Evolutionary conservation across 2,329 filamentous ascomycete species (phyloP).

Genomic region (Cladorrhinum sp.): DNA sequence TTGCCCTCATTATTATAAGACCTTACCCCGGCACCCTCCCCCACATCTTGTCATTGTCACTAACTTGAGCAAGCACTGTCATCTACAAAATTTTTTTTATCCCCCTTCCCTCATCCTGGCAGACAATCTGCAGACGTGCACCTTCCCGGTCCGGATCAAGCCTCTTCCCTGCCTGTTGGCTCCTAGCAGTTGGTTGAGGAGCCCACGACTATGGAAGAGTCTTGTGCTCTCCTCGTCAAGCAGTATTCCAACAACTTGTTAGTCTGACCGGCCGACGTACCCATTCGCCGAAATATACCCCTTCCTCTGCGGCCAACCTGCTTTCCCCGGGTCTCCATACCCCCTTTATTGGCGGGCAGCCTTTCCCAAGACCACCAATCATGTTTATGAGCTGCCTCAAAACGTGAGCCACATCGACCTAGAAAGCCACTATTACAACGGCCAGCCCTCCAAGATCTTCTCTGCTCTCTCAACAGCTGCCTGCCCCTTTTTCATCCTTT

Average conservation of each 20-base stretch:
- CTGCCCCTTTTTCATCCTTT: conserved; percentile 28
- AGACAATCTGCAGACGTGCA: conserved; percentile 22
- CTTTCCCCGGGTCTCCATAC: conserved; percentile 28
- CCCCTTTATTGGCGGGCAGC: conserved; percentile 41
- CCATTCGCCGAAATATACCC: conserved; percentile 31
- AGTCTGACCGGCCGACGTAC: conserved; percentile 41
- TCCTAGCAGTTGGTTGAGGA: conserved; percentile 31
- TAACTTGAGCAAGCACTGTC: conserved; percentile 20
- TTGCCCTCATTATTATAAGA: conserved; percentile 12
- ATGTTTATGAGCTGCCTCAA: conserved; percentile 40
- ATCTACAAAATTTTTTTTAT: conserved; percentile 17
- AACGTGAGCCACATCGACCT: conserved; percentile 41
- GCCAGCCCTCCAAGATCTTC: conserved; percentile 23
- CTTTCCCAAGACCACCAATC: conserved; percentile 40
- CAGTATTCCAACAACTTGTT: conserved; percentile 38
- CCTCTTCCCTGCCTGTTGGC: conserved; percentile 22
- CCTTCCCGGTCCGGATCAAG: conserved; percentile 19
- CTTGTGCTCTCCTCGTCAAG: conserved; percentile 33
- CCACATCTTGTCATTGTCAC: conserved; percentile 20
- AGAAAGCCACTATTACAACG: conserved; percentile 29
- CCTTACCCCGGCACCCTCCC: conserved; percentile 23
- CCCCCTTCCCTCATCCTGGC: conserved; percentile 15
- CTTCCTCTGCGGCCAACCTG: conserved; percentile 30
- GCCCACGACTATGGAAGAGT: conserved; percentile 40
- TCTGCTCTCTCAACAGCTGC: conserved; percentile 30